Evolutionary conservation across 2,329 filamentous ascomycete species (phyloP).

Genomic region (Aspergillus sp.): DNA sequence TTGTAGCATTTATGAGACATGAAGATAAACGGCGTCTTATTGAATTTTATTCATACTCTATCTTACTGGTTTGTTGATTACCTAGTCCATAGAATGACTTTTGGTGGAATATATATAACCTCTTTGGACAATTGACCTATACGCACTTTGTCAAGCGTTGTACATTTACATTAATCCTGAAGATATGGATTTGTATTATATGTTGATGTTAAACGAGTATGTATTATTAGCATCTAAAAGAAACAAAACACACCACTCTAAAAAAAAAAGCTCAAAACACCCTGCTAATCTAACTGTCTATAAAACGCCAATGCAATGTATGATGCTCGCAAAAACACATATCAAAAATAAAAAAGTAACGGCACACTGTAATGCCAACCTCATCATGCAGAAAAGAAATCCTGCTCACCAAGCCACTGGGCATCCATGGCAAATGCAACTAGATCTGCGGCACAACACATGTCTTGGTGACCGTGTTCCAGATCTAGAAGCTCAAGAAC

Average conservation of each 20-base stretch:
- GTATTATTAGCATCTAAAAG: neutral
- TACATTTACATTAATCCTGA: neutral
- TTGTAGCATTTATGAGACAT: neutral
- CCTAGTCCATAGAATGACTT: neutral
- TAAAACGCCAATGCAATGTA: neutral
- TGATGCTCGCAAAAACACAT: neutral
- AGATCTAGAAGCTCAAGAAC: conserved; percentile 39
- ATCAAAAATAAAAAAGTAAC: neutral
- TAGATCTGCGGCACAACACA: conserved; percentile 45
- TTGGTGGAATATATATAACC: neutral
- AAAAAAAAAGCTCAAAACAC: neutral
- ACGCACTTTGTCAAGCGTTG: too few species aligned
- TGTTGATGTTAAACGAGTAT: neutral
- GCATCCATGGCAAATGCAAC: conserved; percentile 46
- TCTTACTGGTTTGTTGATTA: neutral
- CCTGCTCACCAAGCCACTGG: conserved; percentile 39
- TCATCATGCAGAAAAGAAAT: conserved; percentile 32
- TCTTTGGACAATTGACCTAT: neutral
- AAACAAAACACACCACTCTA: neutral
- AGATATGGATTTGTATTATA: neutral
- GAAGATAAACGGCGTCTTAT: neutral
- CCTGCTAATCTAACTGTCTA: neutral
- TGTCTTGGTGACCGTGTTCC: conserved; percentile 39
- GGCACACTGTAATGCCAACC: neutral
- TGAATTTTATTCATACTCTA: neutral